phyloP scores from a whole-genome alignment of 108 stramenopile genomes.

The Cyclotella cryptica region DNA sequence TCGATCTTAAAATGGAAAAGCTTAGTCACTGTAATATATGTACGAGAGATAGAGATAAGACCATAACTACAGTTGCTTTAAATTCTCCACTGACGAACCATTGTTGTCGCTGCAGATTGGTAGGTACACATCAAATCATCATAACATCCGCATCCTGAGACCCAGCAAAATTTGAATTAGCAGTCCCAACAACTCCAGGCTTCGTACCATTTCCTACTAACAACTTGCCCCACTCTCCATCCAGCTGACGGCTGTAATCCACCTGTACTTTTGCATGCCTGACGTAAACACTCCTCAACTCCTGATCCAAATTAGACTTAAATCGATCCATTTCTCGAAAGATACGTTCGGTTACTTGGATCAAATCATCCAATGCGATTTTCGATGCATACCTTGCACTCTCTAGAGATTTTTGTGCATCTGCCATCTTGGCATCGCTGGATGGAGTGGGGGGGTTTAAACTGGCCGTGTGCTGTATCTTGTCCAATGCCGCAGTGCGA shows the following conservation, averaged over 20 bases:
- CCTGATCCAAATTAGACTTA: conserved; percentile 66
- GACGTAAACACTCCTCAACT: conserved; percentile 64
- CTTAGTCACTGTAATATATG: no score
- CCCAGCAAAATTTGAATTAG: not conserved
- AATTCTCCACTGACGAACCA: no score
- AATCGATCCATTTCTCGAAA: conserved; percentile 80
- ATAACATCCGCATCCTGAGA: conserved; percentile 16
- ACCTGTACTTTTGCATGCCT: conserved; percentile 83
- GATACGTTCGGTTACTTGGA: conserved; percentile 72
- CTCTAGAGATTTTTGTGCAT: conserved; percentile 44
- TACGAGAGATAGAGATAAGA: no score
- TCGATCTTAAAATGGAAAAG: no score
- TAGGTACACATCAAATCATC: conserved; percentile 8
- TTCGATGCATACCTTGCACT: conserved; percentile 52
- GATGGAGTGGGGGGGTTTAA: conserved; percentile 36
- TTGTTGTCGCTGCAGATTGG: not conserved
- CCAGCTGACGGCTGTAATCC: conserved; percentile 77
- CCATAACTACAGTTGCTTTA: no score
- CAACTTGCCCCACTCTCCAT: conserved; percentile 77
- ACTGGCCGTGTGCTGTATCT: conserved; percentile 48
- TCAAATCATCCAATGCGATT: conserved; percentile 63
- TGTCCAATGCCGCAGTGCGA: conserved; percentile 59
- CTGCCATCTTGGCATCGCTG: conserved; percentile 36
- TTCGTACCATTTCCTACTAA: conserved; percentile 46
- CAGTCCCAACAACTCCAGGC: conserved; percentile 29